Evolutionary conservation across 163 green algal species (phyloP), one percentile per base, ranked within the genome.

Genomic region (Coccomyxa subellipsoidea): DNA sequence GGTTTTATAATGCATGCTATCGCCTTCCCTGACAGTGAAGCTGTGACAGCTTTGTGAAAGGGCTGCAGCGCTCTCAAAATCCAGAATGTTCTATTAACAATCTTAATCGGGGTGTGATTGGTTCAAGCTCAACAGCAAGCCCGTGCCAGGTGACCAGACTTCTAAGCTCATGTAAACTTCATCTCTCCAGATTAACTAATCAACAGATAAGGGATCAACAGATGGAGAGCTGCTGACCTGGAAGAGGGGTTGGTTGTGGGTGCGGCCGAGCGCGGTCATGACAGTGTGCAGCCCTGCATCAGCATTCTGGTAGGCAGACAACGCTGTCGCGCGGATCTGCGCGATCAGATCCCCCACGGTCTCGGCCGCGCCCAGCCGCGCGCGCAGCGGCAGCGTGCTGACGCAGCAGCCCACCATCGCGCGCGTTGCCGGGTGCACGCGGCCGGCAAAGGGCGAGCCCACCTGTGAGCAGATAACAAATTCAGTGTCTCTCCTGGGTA

Each of bases 341-440:
- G 31, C 12, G 9, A 72, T 66, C 40, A 82, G 34, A 15, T 75
- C 53, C 7, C 2, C 69, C 54, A 84, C 38, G 10, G 70, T 75
- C 18, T 29, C 32, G 4, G 23, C 35, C 23, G 27, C 69, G 6
- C 31, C 21, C 10, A 82, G 9, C 34, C 35, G 18, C 4, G 70
- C 23, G 31, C 84, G 78, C 36, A 89, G 2, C 6, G 84, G 39
- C 84, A 89, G 32, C 0, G 77, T 72, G 81, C 85, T 90, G 8
- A 89, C 40, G 38, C 87, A 87, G 84, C 85, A 89, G 39, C 87
- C 87, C 21, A 90, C 80, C n/a, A 90, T 53, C 15, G 37, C 53
- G 32, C 83, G 72, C 38, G 78, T 69, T 70, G 81, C 79, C 35
- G 87, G 34, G 36, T 77, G 54, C 27, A 76, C 29, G 39, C 87